Evolutionary conservation across 1,284 basidiomycete species (phyloP), one percentile per base, ranked within the genome.

Genomic region (Rugosomyces carneus): DNA sequence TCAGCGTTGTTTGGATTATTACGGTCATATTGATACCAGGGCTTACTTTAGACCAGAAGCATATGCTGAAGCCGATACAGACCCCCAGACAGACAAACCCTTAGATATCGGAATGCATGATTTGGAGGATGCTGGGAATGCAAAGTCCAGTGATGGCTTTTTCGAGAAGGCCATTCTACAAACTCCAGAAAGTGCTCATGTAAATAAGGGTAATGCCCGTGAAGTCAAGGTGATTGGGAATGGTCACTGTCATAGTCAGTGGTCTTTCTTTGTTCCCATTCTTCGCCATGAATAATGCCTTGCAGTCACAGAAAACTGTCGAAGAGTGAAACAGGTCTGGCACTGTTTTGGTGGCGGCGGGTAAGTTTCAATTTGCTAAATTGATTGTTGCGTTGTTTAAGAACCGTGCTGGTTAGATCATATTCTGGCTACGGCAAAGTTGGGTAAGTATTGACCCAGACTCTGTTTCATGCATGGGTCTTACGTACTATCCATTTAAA

Each of bases 311-410:
- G 91, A 94, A 59, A 89, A 93, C 57, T 98, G 94, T 58, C 73
- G 83, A 53, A 78, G 93, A 6, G 75, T 93, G 5, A 74, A 81
- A 39, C 89, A 88, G 5, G 73, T 95, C 2, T 98, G 95, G 94
- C 72, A 89, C 56, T 98, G 94, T 68, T 99, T 99, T 61, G 89
- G 89, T 18, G 94, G 94, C 21, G 94, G 93, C 57, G 84, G 88
- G 69, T 84, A 57, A 59, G 78, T 68, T 18, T 9, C 15, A n/a
- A 8, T 9, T 23, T 23, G 3, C 10, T 37, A 13, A 29, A 45
- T 3, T 49, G 38, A 47, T 35, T 37, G 15, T 16, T 18, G 5
- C 27, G 13, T 41, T 19, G 24, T 37, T 47, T 15, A 45, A 8
- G 42, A 23, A 23, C 42, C 51, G 48, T 43, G 38, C 24, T 4